Evolutionary conservation across 805 yeast species (phyloP).

Genomic region (Candida gorgasii): DNA sequence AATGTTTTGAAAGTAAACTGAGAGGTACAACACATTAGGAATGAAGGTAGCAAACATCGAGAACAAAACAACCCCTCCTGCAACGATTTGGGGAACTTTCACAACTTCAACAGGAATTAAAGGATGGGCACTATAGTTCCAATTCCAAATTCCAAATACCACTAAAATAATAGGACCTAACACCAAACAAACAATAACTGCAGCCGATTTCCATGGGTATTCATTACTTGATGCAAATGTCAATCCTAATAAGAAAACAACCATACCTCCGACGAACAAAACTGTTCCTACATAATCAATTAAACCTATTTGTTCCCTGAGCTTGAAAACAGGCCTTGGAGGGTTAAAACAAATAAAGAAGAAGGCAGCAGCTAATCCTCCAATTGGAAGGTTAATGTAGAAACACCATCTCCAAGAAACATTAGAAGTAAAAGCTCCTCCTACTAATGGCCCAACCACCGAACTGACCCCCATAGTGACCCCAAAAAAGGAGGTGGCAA

Average conservation of each 20-base stretch:
- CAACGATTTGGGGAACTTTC: conserved; percentile 33
- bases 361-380: conserved; percentile 47
- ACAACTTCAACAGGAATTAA: conserved; percentile 48
- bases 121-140: conserved; percentile 42
- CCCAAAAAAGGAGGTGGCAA: conserved; percentile 35
- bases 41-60: conserved; percentile 40
- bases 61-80: conserved; percentile 37
- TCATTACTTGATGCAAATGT: conserved; percentile 50
- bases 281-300: conserved; percentile 51
- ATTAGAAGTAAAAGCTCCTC: conserved; percentile 60
- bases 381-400: conserved; percentile 66
- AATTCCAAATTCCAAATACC: conserved; percentile 43
- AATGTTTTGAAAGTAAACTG: conserved; percentile 52
- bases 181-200: conserved; percentile 49
- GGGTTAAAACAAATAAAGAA: conserved; percentile 47
- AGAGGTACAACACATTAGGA: conserved; percentile 21
- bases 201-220: conserved; percentile 54
- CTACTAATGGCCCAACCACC: conserved; percentile 61
- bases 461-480: conserved; percentile 48
- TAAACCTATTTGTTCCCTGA: conserved; percentile 33
- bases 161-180: conserved; percentile 40
- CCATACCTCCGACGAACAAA: conserved; percentile 41
- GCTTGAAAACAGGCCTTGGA: conserved; percentile 39
- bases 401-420: conserved; percentile 76
- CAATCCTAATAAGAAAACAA: conserved; percentile 47